A percentile compares a stretch with the other conserved stretches of the same genome.
phyloP scores from a whole-genome alignment of 2,329 filamentous ascomycete species.

The Sordariomycetes sp. region DNA sequence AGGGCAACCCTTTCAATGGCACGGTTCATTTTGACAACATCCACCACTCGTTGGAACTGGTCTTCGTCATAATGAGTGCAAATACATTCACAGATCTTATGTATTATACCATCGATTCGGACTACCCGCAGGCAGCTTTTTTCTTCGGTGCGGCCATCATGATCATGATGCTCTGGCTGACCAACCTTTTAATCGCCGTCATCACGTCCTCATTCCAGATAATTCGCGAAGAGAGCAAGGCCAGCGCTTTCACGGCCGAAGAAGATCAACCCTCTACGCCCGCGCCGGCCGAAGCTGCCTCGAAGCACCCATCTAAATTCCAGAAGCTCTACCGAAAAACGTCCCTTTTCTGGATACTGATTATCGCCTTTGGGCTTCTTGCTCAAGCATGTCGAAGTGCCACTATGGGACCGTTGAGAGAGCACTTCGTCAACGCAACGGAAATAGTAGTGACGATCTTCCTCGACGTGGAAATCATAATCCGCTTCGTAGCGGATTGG shows the following conservation, averaged over 20 bases:
- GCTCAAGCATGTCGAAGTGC: constrained; percentile 67
- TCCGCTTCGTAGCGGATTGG: constrained; percentile 71
- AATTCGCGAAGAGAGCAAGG: constrained; percentile 89
- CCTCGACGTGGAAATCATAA: constrained; percentile 67
- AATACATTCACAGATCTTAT: constrained; percentile 94
- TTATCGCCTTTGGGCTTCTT: constrained; percentile 73
- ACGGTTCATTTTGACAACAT: constrained; percentile 97
- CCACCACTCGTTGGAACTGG: constrained; percentile 76
- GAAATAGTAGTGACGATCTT: constrained; percentile 68
- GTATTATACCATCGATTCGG: constrained; percentile 84
- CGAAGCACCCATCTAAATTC: constrained; percentile 27
- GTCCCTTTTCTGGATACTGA: constrained; percentile 60
- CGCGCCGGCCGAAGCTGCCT: constrained; percentile 13
- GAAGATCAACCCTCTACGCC: constrained; percentile 24
- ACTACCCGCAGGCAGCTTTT: constrained; percentile 75
- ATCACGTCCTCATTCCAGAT: constrained; percentile 98
- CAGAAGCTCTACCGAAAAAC: constrained; percentile 67
- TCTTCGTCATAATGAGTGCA: constrained; percentile 96
- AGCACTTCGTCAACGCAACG: constrained; percentile 53
- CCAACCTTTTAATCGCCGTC: constrained; percentile 87
- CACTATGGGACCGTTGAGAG: constrained; percentile 50
- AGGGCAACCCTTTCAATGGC: constrained; percentile 63
- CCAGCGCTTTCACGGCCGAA: constrained; percentile 80
- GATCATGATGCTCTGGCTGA: constrained; percentile 91
- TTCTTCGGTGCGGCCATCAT: constrained; percentile 67